Evolutionary conservation across 768 basidiomycete species (phyloP).

Genomic region (Epithele typhae): DNA sequence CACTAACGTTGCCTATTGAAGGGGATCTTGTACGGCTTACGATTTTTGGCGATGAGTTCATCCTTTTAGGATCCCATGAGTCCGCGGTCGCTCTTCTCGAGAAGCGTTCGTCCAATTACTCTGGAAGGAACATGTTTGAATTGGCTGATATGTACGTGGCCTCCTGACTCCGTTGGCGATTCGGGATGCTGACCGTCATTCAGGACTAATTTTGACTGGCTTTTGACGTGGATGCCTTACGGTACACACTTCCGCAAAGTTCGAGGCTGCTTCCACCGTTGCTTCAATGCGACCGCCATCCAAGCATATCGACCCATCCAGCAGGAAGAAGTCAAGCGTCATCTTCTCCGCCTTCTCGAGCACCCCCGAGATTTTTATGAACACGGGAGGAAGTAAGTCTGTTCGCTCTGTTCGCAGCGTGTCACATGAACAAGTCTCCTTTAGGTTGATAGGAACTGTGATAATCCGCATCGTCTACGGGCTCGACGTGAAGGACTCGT

Average conservation of each 20-base stretch:
- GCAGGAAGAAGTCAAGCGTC: background rate
- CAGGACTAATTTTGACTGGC: constrained; percentile 4
- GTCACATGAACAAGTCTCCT: background rate
- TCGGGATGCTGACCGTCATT: background rate
- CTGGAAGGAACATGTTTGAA: constrained; percentile 71
- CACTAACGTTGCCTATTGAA: too few relatives aligned
- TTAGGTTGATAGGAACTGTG: constrained; percentile 16
- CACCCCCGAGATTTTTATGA: background rate
- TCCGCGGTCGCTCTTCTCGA: constrained; percentile 63
- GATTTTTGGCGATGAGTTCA: too few relatives aligned
- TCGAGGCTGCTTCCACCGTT: constrained; percentile 2
- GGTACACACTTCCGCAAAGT: constrained; percentile 3
- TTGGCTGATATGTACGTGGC: constrained; percentile 41
- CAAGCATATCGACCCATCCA: background rate
- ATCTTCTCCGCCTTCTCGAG: background rate
- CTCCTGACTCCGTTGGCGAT: background rate
- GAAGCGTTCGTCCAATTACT: constrained; percentile 64
- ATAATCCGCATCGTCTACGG: constrained; percentile 22
- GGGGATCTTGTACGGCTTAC: too few relatives aligned
- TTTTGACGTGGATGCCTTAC: constrained; percentile 1
- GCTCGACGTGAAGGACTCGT: constrained; percentile 10
- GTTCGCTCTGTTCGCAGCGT: too few relatives aligned
- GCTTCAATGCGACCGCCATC: background rate
- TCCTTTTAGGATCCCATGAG: constrained; percentile 61
- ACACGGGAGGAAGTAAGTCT: constrained; percentile 3